phyloP scores from a whole-genome alignment of 108 stramenopile species.

The Discostella pseudostelligera region DNA sequence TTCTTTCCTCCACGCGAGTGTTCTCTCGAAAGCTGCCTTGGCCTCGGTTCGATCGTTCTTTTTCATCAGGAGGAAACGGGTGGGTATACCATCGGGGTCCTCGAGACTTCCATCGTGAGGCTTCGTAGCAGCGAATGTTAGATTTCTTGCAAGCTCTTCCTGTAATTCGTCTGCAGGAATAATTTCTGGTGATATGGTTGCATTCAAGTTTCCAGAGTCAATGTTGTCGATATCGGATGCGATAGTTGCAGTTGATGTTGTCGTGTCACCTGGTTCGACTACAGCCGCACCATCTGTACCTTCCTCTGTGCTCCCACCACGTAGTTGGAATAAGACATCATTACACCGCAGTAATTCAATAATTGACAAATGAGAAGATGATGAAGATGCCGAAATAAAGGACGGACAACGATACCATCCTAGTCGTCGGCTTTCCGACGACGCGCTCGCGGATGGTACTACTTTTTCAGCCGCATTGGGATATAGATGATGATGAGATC shows the following conservation, averaged over 20 bases:
- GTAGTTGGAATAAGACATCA: conserved; percentile 7
- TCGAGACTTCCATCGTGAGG: conserved; percentile 59
- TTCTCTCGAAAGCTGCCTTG: conserved; percentile 46
- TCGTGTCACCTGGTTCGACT: not conserved
- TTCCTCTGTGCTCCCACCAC: conserved; percentile 26
- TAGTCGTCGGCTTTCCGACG: conserved; percentile 11
- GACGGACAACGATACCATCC: conserved; percentile 15
- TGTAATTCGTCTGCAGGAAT: not conserved
- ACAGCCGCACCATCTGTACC: not conserved
- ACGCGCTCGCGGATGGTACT: not conserved
- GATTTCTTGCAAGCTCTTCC: conserved; percentile 8
- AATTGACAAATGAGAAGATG: not conserved
- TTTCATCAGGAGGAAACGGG: conserved; percentile 69
- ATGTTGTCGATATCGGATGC: not conserved
- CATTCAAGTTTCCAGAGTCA: not conserved
- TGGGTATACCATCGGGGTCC: conserved; percentile 74
- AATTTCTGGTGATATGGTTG: not conserved
- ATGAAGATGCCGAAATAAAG: conserved; percentile 1
- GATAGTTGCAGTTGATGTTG: not conserved
- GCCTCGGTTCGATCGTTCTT: conserved; percentile 57
- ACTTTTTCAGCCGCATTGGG: no score
- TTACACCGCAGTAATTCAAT: not conserved
- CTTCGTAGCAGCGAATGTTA: conserved; percentile 44
- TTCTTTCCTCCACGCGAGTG: conserved; percentile 62
- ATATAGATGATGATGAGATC: no score